Evolutionary conservation across 257 asterid genomes (phyloP).

Genomic region (Rehmannia glutinosa): DNA sequence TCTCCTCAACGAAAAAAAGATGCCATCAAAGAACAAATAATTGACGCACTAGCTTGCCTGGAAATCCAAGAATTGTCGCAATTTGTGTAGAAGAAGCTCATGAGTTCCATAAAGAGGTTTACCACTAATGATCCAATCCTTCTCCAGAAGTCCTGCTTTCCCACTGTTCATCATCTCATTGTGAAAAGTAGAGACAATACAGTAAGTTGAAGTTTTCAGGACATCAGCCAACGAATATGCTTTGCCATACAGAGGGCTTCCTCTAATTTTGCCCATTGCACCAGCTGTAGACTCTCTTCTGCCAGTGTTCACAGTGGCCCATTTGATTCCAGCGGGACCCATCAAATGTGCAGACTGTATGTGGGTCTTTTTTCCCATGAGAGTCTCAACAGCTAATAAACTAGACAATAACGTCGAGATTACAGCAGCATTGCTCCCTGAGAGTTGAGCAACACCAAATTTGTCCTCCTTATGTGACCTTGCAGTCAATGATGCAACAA

Average conservation of each 20-base stretch:
- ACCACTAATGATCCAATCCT: conserved; percentile 67
- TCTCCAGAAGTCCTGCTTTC: conserved; percentile 72
- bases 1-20: neutral
- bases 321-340: conserved; percentile 81
- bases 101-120: conserved; percentile 72
- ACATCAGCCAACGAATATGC: conserved; percentile 83
- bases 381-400: conserved; percentile 75
- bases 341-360: conserved; percentile 51
- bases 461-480: conserved; percentile 86
- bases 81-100: conserved; percentile 78
- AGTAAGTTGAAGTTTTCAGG: conserved; percentile 69
- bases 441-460: conserved; percentile 88
- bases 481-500: conserved; percentile 68
- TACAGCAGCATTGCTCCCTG: conserved; percentile 79
- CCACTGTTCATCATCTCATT: conserved; percentile 66
- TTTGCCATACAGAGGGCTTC: conserved; percentile 60
- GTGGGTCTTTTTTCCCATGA: conserved; percentile 83
- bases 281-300: conserved; percentile 59
- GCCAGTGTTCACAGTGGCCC: conserved; percentile 79
- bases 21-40: neutral
- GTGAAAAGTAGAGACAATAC: conserved; percentile 65
- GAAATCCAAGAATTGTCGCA: conserved; percentile 70
- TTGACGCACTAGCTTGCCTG: conserved; percentile 46
- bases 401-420: conserved; percentile 66
- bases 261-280: conserved; percentile 59